Percentiles rank a stretch among this genome's conserved stretches.
Conservation (phyloP, 2,329 filamentous ascomycete species). For the Ophiobolus disseminans region DNA sequence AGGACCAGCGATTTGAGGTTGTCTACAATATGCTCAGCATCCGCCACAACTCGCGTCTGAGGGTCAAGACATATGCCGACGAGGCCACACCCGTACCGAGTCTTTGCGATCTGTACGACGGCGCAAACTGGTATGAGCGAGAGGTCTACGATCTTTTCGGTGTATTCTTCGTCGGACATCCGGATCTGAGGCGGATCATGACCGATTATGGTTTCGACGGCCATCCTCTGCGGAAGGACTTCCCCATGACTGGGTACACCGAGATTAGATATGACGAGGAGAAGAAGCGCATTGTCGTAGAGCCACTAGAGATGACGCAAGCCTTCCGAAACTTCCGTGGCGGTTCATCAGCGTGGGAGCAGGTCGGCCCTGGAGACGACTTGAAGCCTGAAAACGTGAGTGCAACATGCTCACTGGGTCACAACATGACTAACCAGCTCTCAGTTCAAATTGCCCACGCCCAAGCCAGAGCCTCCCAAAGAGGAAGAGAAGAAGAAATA, state of each 20-base stretch:
- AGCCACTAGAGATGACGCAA: constrained; percentile 96
- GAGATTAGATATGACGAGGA: constrained; percentile 98
- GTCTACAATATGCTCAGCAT: constrained; percentile 98
- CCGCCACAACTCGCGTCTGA: constrained; percentile 93
- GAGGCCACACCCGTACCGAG: constrained; percentile 93
- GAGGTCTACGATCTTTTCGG: constrained; percentile 98
- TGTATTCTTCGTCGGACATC: constrained; percentile 94
- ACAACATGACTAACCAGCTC: constrained; percentile 5
- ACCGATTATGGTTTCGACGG: constrained; percentile 99
- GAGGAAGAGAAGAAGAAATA: constrained; percentile 94
- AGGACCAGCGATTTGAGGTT: constrained; percentile 94
- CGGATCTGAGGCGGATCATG: constrained; percentile 96
- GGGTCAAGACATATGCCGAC: constrained; percentile 98
- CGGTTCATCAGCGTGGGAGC: constrained; percentile 70
- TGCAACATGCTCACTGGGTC: constrained; percentile 34
- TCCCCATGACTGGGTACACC: constrained; percentile 96
- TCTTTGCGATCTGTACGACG: constrained; percentile 84
- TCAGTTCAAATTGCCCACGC: constrained; percentile 89
- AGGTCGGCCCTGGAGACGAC: constrained; percentile 75
- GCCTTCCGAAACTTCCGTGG: constrained; percentile 99
- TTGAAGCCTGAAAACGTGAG: constrained; percentile 71
- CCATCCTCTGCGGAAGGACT: constrained; percentile 96
- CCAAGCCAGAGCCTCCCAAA: constrained; percentile 87
- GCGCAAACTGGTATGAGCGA: constrained; percentile 98
- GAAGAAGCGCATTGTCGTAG: constrained; percentile 99